Percentiles rank a stretch among this genome's conserved stretches.
phyloP scores from a whole-genome alignment of 805 yeast genomes.

The Kurtzmaniella cleridarum region DNA sequence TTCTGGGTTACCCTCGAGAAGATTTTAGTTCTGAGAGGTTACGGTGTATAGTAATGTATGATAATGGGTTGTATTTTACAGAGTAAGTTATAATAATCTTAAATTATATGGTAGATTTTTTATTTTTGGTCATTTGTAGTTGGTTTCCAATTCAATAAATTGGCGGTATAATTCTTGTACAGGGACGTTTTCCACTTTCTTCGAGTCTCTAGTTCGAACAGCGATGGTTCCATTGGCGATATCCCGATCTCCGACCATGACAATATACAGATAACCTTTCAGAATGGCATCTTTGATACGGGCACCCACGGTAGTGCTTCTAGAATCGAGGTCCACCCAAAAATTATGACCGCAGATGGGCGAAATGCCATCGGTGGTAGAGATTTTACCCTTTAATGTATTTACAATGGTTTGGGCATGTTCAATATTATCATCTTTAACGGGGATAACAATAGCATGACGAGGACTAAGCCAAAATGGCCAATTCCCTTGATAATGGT shows the following conservation, averaged over 20 bases:
- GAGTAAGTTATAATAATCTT: neutral
- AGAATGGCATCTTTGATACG: constrained; percentile 74
- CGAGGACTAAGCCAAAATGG: constrained; percentile 96
- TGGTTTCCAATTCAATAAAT: constrained; percentile 56
- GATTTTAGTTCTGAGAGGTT: constrained; percentile 64
- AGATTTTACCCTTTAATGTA: constrained; percentile 42
- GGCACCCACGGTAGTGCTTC: constrained; percentile 73
- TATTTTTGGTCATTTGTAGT: constrained; percentile 32
- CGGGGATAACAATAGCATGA: constrained; percentile 82
- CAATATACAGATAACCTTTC: constrained; percentile 71
- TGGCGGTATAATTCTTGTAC: constrained; percentile 45
- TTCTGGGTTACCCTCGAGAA: constrained; percentile 84
- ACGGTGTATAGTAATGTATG: constrained; percentile 20
- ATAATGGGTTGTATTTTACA: neutral
- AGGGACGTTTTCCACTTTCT: constrained; percentile 39
- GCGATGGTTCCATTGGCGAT: constrained; percentile 53
- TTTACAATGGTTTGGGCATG: constrained; percentile 48
- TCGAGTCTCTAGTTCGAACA: constrained; percentile 52
- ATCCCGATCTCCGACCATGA: constrained; percentile 88
- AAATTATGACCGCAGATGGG: constrained; percentile 57
- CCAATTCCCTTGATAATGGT: constrained; percentile 90
- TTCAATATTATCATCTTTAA: constrained; percentile 54
- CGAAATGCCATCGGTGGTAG: constrained; percentile 34
- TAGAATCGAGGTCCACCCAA: constrained; percentile 68
- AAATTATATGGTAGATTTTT: constrained; percentile 7